Evolutionary conservation across 2,329 filamentous ascomycete species (phyloP).

Genomic region (Fusarium proliferatum): DNA sequence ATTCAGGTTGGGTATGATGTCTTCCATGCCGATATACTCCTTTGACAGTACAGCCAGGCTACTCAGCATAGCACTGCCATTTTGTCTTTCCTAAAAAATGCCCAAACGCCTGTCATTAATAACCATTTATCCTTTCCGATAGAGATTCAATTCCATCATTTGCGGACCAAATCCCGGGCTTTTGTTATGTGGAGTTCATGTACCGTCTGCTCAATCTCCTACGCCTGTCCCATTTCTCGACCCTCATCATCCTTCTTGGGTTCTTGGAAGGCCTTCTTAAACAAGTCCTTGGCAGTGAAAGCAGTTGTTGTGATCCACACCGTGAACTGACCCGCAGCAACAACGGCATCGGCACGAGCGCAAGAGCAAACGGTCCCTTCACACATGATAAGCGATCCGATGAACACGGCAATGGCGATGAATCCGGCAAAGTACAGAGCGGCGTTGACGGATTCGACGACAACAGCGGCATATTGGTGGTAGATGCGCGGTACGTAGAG

Average conservation of each 20-base stretch:
- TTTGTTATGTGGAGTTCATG: not conserved
- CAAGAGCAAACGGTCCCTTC: conserved; percentile 66
- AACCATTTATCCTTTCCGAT: conserved; percentile 11
- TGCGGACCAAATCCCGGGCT: not conserved
- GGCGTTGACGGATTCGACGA: conserved; percentile 62
- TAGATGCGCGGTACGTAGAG: conserved; percentile 58
- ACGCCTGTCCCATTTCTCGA: conserved; percentile 54
- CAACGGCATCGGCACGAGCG: conserved; percentile 64
- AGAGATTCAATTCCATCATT: conserved; percentile 5
- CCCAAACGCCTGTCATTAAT: conserved; percentile 41
- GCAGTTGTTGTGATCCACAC: conserved; percentile 63
- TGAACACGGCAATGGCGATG: conserved; percentile 67
- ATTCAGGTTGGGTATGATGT: conserved; percentile 27
- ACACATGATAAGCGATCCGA: conserved; percentile 67
- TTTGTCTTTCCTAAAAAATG: conserved; percentile 16
- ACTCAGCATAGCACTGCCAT: conserved; percentile 20
- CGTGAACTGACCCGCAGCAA: conserved; percentile 64
- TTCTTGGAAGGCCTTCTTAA: conserved; percentile 55
- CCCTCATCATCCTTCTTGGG: conserved; percentile 40
- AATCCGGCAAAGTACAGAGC: conserved; percentile 71
- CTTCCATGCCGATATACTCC: conserved; percentile 34
- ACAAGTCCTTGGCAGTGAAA: conserved; percentile 59
- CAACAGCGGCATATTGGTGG: conserved; percentile 61
- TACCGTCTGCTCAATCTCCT: not conserved
- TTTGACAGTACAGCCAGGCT: conserved; percentile 29